Evolutionary conservation across 257 asterid species (phyloP), one percentile per base, ranked within the genome.

Genomic region (Coffea eugenioides): DNA sequence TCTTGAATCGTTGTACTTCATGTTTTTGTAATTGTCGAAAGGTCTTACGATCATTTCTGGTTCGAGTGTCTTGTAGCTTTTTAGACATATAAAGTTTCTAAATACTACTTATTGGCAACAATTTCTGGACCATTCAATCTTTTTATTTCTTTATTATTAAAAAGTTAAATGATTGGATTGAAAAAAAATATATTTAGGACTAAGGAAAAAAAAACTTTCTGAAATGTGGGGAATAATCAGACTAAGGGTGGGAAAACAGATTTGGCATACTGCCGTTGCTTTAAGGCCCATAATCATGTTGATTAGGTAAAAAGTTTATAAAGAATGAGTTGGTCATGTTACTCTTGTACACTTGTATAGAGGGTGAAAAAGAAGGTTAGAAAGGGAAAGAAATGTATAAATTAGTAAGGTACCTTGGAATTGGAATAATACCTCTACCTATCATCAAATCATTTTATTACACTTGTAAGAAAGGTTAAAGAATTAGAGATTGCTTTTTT

Each of bases 251-350:
- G 10, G 13, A 51, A 52, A 52, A 52, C 12, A 52, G 57, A 52
- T 52, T 52, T 12, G 18, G 57, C 14, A 13, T 52, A 13, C 12
- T 12, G 57, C 3, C 18, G 12, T 52, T 52, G 57, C 20, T 52
- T 52, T 52, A 12, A 49, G 57, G 57, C 57, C 57, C 57, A 12
- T 7, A 34, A n/a, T 57, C 79, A 61, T 43, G 34, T 10, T 5
- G 31, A 75, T 56, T 45, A 57, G 70, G 79, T 61, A 18, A 61
- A 76, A 61, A 76, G 71, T 76, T 41, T 21, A 36, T 12, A 7
- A 61, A 20, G 3, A 10, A 1, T 54, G 15, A 39, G 43, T 39
- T 39, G 43, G 43, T 39, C 43, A 3, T 39, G 3, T 39, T 39
- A 39, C 43, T 39, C 43, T 39, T 39, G 4, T 39, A 39, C 43